Conservation (phyloP, 75 land plant species). For the Selaginella tamariscina region DNA sequence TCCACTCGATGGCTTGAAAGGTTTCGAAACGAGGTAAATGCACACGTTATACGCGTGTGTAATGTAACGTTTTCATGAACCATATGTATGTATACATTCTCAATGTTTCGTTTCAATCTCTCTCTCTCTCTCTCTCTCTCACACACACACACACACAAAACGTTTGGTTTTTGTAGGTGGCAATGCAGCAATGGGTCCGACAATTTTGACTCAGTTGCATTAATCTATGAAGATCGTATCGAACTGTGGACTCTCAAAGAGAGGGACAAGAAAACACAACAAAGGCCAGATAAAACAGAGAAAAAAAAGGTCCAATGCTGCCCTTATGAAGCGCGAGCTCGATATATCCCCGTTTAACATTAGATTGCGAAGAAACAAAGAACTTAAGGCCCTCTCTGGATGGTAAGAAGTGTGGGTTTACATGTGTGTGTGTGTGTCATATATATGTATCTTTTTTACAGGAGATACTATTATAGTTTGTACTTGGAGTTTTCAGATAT, state of each 20-base stretch:
- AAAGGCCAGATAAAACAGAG: slow-evolving; percentile 13
- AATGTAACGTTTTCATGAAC: no score
- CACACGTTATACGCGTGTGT: neutral
- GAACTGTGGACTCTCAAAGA: slow-evolving; percentile 43
- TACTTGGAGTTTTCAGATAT: slow-evolving; percentile 78
- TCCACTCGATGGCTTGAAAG: slow-evolving; percentile 78
- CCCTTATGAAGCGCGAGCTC: no score
- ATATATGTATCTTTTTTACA: slow-evolving; percentile 36
- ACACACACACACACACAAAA: neutral
- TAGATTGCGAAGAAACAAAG: slow-evolving; percentile 55
- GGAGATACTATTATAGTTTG: slow-evolving; percentile 91
- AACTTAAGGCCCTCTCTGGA: slow-evolving; percentile 58
- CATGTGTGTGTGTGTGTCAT: no score
- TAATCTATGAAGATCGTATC: slow-evolving; percentile 87
- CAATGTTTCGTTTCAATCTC: no score
- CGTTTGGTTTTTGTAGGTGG: slow-evolving; percentile 37
- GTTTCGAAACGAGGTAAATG: slow-evolving; percentile 79
- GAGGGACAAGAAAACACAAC: slow-evolving; percentile 11
- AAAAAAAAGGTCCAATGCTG: slow-evolving; percentile 13
- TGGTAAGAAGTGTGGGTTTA: slow-evolving; percentile 38
- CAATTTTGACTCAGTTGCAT: slow-evolving; percentile 56
- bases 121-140: slow-evolving; percentile 3
- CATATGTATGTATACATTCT: no score
- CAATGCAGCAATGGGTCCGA: slow-evolving; percentile 64
- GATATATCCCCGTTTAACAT: slow-evolving; percentile 31